These are phyloP conservation scores for Paecilomyces niveus DNA, from an alignment of 2,329 filamentous ascomycete species.

Conservation along the genomic window DNA sequence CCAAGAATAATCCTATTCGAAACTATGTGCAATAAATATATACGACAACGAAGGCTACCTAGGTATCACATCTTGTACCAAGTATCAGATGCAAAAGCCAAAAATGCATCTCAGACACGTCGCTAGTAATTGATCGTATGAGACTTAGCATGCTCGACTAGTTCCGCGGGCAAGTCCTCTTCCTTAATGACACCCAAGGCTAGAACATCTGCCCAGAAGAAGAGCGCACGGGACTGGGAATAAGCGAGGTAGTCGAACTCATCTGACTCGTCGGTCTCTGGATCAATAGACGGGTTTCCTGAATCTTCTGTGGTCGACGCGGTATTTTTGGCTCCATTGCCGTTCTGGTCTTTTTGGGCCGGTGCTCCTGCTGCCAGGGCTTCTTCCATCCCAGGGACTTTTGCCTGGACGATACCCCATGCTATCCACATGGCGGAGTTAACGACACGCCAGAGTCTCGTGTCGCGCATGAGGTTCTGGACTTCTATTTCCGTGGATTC, in stretches of 20 bases:
- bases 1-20: no score
- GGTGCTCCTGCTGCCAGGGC: slow-evolving; percentile 12
- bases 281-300: slow-evolving; percentile 28
- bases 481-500: slow-evolving; percentile 61
- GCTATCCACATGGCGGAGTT: slow-evolving; percentile 89
- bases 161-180: slow-evolving; percentile 67
- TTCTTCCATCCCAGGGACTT: slow-evolving; percentile 64
- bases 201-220: slow-evolving; percentile 91
- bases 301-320: slow-evolving; percentile 8
- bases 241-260: slow-evolving; percentile 93
- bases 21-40: background rate
- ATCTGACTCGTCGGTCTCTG: slow-evolving; percentile 52
- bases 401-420: slow-evolving; percentile 95
- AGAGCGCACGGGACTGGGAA: slow-evolving; percentile 80
- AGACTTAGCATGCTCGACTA: slow-evolving; percentile 57
- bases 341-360: slow-evolving; percentile 11
- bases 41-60: background rate
- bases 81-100: background rate
- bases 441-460: slow-evolving; percentile 75
- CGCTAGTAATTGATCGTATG: slow-evolving; percentile 55
- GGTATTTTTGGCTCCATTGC: slow-evolving; percentile 8
- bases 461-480: slow-evolving; percentile 66
- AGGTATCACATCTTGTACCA: background rate
- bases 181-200: slow-evolving; percentile 64
- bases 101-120: background rate